Conservation (phyloP, 257 asterid genomes). For the Henckelia pumila region DNA sequence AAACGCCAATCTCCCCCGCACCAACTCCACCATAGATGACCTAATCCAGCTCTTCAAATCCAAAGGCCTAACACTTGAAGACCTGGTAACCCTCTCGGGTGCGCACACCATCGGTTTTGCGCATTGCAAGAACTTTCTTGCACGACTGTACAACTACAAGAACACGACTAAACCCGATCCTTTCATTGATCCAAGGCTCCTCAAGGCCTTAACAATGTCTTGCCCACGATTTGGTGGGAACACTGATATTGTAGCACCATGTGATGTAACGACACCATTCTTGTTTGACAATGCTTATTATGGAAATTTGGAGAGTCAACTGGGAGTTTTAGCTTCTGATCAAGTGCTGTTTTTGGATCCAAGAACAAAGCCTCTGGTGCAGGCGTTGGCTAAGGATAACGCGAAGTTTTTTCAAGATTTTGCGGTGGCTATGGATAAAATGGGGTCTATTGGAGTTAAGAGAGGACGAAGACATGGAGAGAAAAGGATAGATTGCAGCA, state of each 20-base stretch:
- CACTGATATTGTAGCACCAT: slow-evolving; percentile 71
- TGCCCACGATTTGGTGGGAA: slow-evolving; percentile 88
- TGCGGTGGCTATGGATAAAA: slow-evolving; percentile 81
- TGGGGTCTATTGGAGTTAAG: slow-evolving; percentile 91
- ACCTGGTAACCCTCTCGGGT: slow-evolving; percentile 81
- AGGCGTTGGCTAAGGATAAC: slow-evolving; percentile 71
- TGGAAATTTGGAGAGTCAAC: slow-evolving; percentile 73
- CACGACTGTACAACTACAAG: slow-evolving; percentile 61
- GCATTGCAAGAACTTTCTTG: slow-evolving; percentile 71
- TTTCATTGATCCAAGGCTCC: slow-evolving; percentile 61
- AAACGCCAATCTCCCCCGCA: slow-evolving; percentile 58
- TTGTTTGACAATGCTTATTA: slow-evolving; percentile 81
- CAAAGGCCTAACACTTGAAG: slow-evolving; percentile 71
- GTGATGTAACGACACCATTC: slow-evolving; percentile 92
- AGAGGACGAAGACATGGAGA: slow-evolving; percentile 82
- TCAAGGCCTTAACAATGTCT: slow-evolving; percentile 76
- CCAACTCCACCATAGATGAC: slow-evolving; percentile 64
- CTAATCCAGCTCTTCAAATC: slow-evolving; percentile 59
- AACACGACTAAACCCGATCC: slow-evolving; percentile 70
- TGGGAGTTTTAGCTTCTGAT: slow-evolving; percentile 77
- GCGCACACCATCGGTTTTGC: slow-evolving; percentile 95
- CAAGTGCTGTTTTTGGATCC: slow-evolving; percentile 70
- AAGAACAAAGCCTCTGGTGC: slow-evolving; percentile 72
- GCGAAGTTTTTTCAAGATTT: slow-evolving; percentile 63
- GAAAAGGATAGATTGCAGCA: slow-evolving; percentile 63